phyloP scores from a whole-genome alignment of 768 basidiomycete genomes.

The Asterophora parasitica region DNA sequence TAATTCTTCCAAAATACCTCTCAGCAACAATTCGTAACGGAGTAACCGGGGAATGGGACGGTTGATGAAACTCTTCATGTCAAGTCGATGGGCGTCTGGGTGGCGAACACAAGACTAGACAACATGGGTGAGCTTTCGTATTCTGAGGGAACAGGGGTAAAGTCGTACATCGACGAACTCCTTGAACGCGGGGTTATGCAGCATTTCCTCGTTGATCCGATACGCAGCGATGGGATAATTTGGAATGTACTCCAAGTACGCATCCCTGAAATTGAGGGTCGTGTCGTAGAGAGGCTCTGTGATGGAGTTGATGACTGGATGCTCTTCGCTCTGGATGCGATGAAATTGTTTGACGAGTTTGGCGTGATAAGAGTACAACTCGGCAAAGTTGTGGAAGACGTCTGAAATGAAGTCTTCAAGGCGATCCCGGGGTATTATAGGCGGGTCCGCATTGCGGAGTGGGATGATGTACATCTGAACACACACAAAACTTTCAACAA shows the following conservation, averaged over 20 bases:
- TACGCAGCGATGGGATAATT: constrained; percentile 91
- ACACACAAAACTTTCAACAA: not conserved
- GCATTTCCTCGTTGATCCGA: constrained; percentile 84
- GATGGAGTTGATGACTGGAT: constrained; percentile 72
- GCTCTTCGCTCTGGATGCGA: constrained; percentile 84
- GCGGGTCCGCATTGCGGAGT: constrained; percentile 65
- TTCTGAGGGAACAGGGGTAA: not conserved
- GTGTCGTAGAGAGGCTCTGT: constrained; percentile 85
- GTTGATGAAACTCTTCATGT: constrained; percentile 92
- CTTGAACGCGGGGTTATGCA: constrained; percentile 75
- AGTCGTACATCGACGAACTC: constrained; percentile 70
- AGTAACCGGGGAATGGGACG: constrained; percentile 87
- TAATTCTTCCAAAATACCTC: constrained; percentile 73
- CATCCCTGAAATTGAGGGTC: constrained; percentile 86
- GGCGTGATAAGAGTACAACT: constrained; percentile 70
- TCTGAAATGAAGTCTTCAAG: constrained; percentile 77
- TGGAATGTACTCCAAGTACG: constrained; percentile 91
- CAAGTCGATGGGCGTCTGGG: constrained; percentile 73
- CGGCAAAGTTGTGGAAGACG: constrained; percentile 84
- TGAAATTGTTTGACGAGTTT: constrained; percentile 76
- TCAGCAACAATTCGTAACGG: constrained; percentile 84
- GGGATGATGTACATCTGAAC: constrained; percentile 77
- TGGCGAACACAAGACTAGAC: constrained; percentile 50
- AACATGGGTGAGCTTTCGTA: constrained; percentile 17
- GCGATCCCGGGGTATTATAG: constrained; percentile 68